phyloP scores from a whole-genome alignment of 768 basidiomycete genomes.

The Termitomyces sp. region DNA sequence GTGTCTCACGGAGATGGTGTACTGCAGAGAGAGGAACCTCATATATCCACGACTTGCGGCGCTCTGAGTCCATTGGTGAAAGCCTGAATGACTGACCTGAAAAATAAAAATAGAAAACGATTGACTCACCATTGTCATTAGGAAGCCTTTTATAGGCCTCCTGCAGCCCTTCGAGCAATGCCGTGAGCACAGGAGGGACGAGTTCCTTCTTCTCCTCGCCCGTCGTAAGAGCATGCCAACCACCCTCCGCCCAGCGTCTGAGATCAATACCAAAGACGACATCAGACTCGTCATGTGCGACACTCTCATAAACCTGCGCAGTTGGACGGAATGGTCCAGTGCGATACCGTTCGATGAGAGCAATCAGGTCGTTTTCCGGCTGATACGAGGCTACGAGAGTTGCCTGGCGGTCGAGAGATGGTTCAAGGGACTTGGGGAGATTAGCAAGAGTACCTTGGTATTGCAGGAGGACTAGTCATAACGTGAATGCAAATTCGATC shows the following conservation, averaged over 20 bases:
- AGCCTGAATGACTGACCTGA: neutral
- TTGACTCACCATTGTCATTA: conserved; percentile 53
- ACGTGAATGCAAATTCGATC: neutral
- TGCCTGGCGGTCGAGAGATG: conserved; percentile 61
- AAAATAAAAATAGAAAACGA: neutral
- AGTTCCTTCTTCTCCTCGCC: conserved; percentile 55
- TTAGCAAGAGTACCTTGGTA: conserved; percentile 79
- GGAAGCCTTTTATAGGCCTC: conserved; percentile 57
- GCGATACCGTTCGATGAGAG: conserved; percentile 87
- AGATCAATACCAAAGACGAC: conserved; percentile 91
- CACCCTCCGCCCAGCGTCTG: conserved; percentile 85
- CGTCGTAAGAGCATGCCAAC: conserved; percentile 54
- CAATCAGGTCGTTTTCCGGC: conserved; percentile 81
- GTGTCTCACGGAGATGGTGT: conserved; percentile 79
- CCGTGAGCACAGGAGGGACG: conserved; percentile 69
- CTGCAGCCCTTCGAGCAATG: conserved; percentile 57
- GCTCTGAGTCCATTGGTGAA: conserved; percentile 40
- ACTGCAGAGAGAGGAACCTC: conserved; percentile 80
- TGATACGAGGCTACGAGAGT: conserved; percentile 80
- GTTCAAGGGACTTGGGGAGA: conserved; percentile 61
- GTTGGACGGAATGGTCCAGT: conserved; percentile 89
- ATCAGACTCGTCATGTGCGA: conserved; percentile 77
- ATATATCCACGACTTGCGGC: conserved; percentile 91
- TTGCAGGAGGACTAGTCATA: conserved; percentile 63
- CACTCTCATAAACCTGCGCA: conserved; percentile 82